Percentiles rank a stretch among this genome's conserved stretches.
These are phyloP conservation scores for Globisporangium echinulatum DNA, from an alignment of 352 stramenopile genomes.

Conservation along the genomic window DNA sequence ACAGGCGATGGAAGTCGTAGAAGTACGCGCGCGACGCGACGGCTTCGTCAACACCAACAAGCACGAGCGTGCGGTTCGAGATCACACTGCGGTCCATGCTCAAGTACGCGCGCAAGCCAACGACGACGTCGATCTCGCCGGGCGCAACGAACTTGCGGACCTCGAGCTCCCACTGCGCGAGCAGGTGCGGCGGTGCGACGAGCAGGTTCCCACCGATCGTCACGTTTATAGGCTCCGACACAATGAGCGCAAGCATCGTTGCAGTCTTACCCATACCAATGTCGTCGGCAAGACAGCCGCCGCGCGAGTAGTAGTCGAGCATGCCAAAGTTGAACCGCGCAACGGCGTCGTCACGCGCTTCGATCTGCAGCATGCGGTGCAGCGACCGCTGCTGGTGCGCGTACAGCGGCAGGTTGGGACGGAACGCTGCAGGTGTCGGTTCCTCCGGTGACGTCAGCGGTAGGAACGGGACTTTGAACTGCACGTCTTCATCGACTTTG, in stretches of 20 bases:
- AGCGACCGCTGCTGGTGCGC: slow-evolving; percentile 78
- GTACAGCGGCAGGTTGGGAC: slow-evolving; percentile 47
- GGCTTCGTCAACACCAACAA: slow-evolving; percentile 72
- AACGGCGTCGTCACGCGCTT: slow-evolving; percentile 54
- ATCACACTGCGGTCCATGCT: slow-evolving; percentile 32
- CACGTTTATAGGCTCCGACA: slow-evolving; percentile 49
- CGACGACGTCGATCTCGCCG: slow-evolving; percentile 65
- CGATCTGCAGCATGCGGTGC: slow-evolving; percentile 80
- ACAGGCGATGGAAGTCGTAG: slow-evolving; percentile 64
- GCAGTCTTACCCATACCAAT: slow-evolving; percentile 85
- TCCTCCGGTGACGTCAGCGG: slow-evolving; percentile 61
- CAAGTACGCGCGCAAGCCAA: slow-evolving; percentile 55
- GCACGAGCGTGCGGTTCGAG: slow-evolving; percentile 76
- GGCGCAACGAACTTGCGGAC: slow-evolving; percentile 68
- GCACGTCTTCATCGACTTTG: slow-evolving; percentile 47
- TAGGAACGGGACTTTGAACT: slow-evolving; percentile 82
- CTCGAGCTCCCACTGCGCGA: slow-evolving; percentile 77
- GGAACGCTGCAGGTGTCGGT: slow-evolving; percentile 52
- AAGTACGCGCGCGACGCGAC: slow-evolving; percentile 49
- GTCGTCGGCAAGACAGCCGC: slow-evolving; percentile 65
- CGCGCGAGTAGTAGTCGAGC: slow-evolving; percentile 64
- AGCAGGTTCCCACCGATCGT: slow-evolving; percentile 53
- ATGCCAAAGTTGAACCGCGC: slow-evolving; percentile 70
- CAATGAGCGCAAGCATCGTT: slow-evolving; percentile 71
- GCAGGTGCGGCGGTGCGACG: slow-evolving; percentile 69